A percentile compares a stretch with the other conserved stretches of the same genome.
phyloP scores from a whole-genome alignment of 176 grass and related monocot genomes.

The Poa annua region DNA sequence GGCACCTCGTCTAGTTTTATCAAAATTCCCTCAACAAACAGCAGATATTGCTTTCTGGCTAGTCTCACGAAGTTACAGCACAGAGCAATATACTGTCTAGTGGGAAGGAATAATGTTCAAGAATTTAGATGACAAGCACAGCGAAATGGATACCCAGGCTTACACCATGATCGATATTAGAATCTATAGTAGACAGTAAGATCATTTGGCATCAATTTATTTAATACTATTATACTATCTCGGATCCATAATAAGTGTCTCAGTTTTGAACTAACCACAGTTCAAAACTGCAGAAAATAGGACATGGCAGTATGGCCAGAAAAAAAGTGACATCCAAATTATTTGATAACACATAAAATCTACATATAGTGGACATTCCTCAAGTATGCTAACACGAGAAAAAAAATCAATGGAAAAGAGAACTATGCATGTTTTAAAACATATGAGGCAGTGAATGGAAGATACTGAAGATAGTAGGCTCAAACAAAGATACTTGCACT shows the following conservation, averaged over 20 bases:
- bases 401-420: background rate
- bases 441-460: background rate
- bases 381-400: background rate
- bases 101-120: background rate
- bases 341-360: background rate
- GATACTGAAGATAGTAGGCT: background rate
- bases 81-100: background rate
- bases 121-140: slow-evolving; percentile 4
- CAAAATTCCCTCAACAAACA: background rate
- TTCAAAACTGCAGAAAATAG: background rate
- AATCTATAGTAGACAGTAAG: slow-evolving; percentile 1
- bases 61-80: background rate
- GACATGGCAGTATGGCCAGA: background rate
- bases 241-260: too few relatives aligned
- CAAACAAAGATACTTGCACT: slow-evolving; percentile 24
- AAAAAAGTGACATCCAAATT: background rate
- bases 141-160: background rate
- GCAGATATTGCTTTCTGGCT: background rate
- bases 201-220: slow-evolving; percentile 9
- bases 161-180: slow-evolving; percentile 1
- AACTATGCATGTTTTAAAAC: background rate
- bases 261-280: too few relatives aligned
- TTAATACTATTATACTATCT: background rate
- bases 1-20: background rate
- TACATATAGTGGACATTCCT: background rate